Percentiles rank a stretch among this genome's conserved stretches.
These are phyloP conservation scores for Ambrosiella beaveri DNA, from an alignment of 2,329 filamentous ascomycete species.

Conservation along the genomic window DNA sequence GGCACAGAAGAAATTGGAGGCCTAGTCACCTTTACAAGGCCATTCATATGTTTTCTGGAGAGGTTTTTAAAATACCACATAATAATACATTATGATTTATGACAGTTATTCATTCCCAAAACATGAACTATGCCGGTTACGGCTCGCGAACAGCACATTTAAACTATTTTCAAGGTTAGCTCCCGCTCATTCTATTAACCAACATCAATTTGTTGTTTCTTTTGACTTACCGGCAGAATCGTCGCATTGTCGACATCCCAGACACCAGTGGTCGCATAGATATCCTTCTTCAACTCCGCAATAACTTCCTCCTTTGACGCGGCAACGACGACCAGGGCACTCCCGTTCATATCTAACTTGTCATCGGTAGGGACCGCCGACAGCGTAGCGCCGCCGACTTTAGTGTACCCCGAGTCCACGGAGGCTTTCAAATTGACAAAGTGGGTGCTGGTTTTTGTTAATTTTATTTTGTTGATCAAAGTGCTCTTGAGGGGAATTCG, in stretches of 20 bases:
- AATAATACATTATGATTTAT: background rate
- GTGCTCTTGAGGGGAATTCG: background rate
- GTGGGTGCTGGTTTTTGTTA: constrained; percentile 23
- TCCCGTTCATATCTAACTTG: constrained; percentile 53
- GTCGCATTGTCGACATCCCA: constrained; percentile 60
- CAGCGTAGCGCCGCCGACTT: constrained; percentile 55
- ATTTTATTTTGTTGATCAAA: background rate
- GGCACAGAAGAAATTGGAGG: constrained; percentile 1
- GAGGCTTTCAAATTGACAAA: constrained; percentile 36
- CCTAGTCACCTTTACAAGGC: background rate
- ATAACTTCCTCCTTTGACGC: constrained; percentile 52
- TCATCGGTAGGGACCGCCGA: constrained; percentile 48
- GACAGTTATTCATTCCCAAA: background rate
- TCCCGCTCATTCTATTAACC: background rate
- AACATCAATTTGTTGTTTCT: background rate
- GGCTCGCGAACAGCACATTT: constrained; percentile 25
- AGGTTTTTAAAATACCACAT: background rate
- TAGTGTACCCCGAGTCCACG: constrained; percentile 37
- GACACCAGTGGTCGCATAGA: constrained; percentile 54
- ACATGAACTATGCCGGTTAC: constrained; percentile 10
- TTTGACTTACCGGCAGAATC: constrained; percentile 28
- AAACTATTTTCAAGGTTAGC: constrained; percentile 18
- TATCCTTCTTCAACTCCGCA: constrained; percentile 49
- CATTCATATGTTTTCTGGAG: background rate
- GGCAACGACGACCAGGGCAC: constrained; percentile 49